These are phyloP conservation scores for Hypomontagnella monticulosa DNA, from an alignment of 495 filamentous ascomycete genomes.

Conservation along the genomic window DNA sequence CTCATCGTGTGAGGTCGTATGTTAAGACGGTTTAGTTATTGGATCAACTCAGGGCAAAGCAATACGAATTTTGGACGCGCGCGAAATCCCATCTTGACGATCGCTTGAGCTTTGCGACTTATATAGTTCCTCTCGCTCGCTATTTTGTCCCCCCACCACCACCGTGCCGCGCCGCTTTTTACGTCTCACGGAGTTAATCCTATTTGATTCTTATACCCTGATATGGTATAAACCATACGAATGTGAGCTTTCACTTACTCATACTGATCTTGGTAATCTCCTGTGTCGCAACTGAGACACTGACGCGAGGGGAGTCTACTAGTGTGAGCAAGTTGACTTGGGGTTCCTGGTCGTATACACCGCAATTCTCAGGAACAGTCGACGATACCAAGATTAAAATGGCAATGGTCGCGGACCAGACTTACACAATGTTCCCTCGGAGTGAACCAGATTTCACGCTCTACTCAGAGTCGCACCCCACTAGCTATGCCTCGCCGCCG, in stretches of 20 bases:
- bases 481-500: constrained; percentile 46
- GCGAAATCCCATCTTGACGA: constrained; percentile 8
- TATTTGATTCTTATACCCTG: constrained; percentile 9
- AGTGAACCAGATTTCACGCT: constrained; percentile 53
- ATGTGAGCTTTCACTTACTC: constrained; percentile 40
- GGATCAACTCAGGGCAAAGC: constrained; percentile 16
- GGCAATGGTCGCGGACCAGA: constrained; percentile 43
- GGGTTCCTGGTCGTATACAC: constrained; percentile 23
- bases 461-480: constrained; percentile 57
- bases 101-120: constrained; percentile 19
- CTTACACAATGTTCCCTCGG: constrained; percentile 48
- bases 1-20: constrained; percentile 34
- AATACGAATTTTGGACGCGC: constrained; percentile 25
- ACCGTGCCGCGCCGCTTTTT: neutral
- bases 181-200: neutral
- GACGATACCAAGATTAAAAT: constrained; percentile 27
- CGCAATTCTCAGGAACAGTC: constrained; percentile 15
- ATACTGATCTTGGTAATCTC: constrained; percentile 4
- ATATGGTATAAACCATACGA: constrained; percentile 35
- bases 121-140: constrained; percentile 12
- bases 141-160: constrained; percentile 2
- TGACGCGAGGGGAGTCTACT: constrained; percentile 25
- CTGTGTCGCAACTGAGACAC: constrained; percentile 29
- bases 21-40: constrained; percentile 12
- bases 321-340: constrained; percentile 37